Conservation (phyloP, 2,329 filamentous ascomycete genomes). For the Zymoseptoria passerinii region DNA sequence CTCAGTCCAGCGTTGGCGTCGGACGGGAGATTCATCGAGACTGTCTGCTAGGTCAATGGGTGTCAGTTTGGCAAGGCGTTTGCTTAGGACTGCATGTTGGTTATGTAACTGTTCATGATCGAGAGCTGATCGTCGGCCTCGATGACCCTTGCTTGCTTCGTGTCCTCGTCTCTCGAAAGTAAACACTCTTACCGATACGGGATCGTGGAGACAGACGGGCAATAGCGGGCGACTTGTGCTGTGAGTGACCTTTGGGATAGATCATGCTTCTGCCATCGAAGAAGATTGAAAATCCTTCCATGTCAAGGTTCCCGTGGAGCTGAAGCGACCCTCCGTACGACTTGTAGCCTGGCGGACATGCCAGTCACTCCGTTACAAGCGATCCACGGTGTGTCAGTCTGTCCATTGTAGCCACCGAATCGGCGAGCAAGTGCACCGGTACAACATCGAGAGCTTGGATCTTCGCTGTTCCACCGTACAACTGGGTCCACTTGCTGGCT, state of each 20-base stretch:
- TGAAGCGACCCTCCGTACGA: constrained; percentile 7
- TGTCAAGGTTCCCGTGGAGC: constrained; percentile 6
- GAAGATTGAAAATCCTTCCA: constrained; percentile 9
- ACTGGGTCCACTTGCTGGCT: constrained; percentile 2
- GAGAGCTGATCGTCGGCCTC: constrained; percentile 2
- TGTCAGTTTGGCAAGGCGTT: constrained; percentile 1
- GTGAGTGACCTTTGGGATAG: constrained; percentile 10
- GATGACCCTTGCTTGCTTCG: constrained; percentile 1
- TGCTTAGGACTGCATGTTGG: constrained; percentile 5
- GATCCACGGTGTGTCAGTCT: constrained; percentile 4
- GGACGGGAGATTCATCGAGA: constrained; percentile 2
- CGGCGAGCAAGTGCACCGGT: constrained; percentile 6
- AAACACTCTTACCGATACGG: constrained; percentile 11
- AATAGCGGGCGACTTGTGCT: constrained; percentile 6
- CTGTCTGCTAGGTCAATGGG: neutral
- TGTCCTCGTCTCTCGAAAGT: constrained; percentile 7
- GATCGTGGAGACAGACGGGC: constrained; percentile 8
- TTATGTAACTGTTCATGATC: constrained; percentile 5
- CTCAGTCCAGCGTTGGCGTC: constrained; percentile 10
- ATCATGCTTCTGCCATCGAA: too few species aligned
- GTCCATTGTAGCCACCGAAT: neutral
- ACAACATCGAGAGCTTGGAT: constrained; percentile 5
- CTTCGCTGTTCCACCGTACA: constrained; percentile 6
- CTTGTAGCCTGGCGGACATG: constrained; percentile 5
- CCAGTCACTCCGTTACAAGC: constrained; percentile 1